phyloP scores from a whole-genome alignment of 2,329 filamentous ascomycete genomes.

The Aureobasidium sp. region DNA sequence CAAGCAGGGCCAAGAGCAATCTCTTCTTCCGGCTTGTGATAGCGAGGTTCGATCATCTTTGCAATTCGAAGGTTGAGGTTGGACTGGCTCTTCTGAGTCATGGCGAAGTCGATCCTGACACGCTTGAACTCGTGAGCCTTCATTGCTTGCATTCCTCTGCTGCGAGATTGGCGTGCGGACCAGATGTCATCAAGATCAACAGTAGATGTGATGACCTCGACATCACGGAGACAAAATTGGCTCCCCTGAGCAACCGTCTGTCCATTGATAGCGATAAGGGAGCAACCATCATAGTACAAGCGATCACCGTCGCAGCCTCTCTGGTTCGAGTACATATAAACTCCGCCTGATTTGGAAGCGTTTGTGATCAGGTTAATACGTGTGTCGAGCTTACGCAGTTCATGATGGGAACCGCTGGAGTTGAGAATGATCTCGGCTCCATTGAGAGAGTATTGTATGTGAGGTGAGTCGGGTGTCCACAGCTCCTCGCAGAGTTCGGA shows the following conservation, averaged over 20 bases:
- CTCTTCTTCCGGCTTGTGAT: conserved; percentile 59
- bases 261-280: conserved; percentile 58
- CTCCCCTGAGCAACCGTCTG: conserved; percentile 58
- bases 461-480: conserved; percentile 53
- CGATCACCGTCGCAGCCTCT: conserved; percentile 52
- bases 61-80: conserved; percentile 19
- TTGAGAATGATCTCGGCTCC: conserved; percentile 60
- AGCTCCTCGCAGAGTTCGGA: conserved; percentile 63
- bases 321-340: conserved; percentile 60
- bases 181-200: conserved; percentile 64
- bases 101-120: conserved; percentile 38
- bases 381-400: conserved; percentile 59
- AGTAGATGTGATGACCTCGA: conserved; percentile 49
- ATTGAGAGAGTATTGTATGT: conserved; percentile 55
- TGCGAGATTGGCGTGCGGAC: conserved; percentile 50
- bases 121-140: conserved; percentile 39
- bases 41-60: conserved; percentile 41
- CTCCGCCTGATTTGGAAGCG: conserved; percentile 57
- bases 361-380: conserved; percentile 58
- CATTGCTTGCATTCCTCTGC: conserved; percentile 53
- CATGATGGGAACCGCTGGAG: conserved; percentile 60
- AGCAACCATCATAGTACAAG: conserved; percentile 56
- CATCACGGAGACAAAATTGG: conserved; percentile 57
- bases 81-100: conserved; percentile 28
- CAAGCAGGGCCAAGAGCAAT: conserved; percentile 59